Conservation (phyloP, 768 basidiomycete species). For the Lactarius trivialis region DNA sequence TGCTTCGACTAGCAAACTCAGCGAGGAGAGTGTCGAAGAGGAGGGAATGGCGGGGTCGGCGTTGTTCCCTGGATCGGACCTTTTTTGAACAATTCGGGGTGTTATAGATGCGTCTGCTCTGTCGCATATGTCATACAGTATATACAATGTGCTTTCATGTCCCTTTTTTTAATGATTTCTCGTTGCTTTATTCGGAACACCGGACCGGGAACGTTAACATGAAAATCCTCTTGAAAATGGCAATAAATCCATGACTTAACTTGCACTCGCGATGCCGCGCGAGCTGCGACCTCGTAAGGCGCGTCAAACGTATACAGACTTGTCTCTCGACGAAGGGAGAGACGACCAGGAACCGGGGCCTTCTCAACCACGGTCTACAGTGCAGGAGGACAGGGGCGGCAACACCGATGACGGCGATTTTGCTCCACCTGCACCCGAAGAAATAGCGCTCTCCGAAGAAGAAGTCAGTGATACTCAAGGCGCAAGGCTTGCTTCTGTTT, state of each 20-base stretch:
- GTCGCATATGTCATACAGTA: background rate
- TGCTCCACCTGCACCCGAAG: conserved; percentile 36
- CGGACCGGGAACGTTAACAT: too few relatives aligned
- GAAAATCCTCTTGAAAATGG: background rate
- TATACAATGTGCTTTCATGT: conserved; percentile 8
- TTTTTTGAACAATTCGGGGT: conserved; percentile 15
- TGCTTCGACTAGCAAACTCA: background rate
- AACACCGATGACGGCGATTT: conserved; percentile 33
- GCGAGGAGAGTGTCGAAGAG: conserved; percentile 4
- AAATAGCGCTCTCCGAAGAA: conserved; percentile 29
- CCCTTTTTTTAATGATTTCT: conserved; percentile 4
- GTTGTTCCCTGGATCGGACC: conserved; percentile 22
- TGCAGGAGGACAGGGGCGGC: conserved; percentile 26
- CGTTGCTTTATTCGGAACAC: background rate
- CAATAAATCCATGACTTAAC: background rate
- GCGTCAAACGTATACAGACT: conserved; percentile 42
- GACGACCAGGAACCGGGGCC: conserved; percentile 34
- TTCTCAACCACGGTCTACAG: conserved; percentile 27
- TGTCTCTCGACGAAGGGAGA: conserved; percentile 33
- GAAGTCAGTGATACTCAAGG: conserved; percentile 1
- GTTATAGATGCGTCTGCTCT: conserved; percentile 9
- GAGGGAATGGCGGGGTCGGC: conserved; percentile 9
- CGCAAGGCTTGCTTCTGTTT: background rate
- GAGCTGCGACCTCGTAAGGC: conserved; percentile 50
- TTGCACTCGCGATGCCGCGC: conserved; percentile 42